Evolutionary conservation across 2,329 filamentous ascomycete genomes (phyloP), one percentile per base, ranked within the genome.

Genomic region (Penicillium sp.): DNA sequence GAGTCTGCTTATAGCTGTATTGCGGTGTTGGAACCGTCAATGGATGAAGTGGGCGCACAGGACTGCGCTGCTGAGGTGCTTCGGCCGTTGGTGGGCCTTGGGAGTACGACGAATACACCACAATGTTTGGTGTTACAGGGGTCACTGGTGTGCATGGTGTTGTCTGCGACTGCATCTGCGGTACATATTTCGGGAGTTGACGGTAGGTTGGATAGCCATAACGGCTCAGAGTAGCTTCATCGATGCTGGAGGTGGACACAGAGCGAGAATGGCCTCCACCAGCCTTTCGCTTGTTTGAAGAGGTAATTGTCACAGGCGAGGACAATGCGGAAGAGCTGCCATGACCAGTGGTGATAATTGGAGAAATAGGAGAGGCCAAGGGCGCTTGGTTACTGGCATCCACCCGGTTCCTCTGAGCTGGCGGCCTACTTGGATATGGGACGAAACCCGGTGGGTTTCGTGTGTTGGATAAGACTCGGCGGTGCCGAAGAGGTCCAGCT

Each of bases 201-300:
- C 88, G 87, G 75, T 94, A 96, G 43, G 89, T 90, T n/a, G 91
- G 88, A 76, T 91, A 95, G 56, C 87, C 88, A 75, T 87, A 93
- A 62, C 86, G 87, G 64, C 83, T 85, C 52, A 91, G 76, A 31
- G 84, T 80, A 55, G 79, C 77, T 60, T 84, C 83, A 62, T 92
- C 89, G 42, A 92, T 79, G 65, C 83, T 86, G 65, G 85, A 86
- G 40, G 82, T 84, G 18, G 89, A 91, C 9, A 83, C 81, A 42
- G 88, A 85, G 60, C 89, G 76, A 64, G 79, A 75, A 64, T 81
- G 76, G 46, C 71, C 64, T 18, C 67, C 67, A 75, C 78, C 58
- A 26, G 62, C 58, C 48, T 69, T 74, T 48, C 70, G 69, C 52
- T 74, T 73, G 47, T 74, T 71, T 6, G 76, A 71, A 47, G 81